These are phyloP conservation scores for Fraxinus platypoda DNA, from an alignment of 305 asterid genomes.

Conservation along the genomic window DNA sequence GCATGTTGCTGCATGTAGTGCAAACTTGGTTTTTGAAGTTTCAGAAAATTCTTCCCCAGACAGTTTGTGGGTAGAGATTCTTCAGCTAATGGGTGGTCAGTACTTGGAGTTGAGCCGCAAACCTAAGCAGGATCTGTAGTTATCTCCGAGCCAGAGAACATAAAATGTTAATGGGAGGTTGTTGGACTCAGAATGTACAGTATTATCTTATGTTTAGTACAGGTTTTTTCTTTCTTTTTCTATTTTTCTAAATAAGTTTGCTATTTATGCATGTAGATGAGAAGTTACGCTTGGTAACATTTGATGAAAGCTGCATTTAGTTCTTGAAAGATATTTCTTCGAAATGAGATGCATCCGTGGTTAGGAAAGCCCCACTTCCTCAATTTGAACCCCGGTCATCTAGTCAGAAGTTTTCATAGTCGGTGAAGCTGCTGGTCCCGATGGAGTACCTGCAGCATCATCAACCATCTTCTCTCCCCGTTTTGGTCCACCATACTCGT, in stretches of 20 bases:
- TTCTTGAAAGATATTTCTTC: background rate
- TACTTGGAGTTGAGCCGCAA: constrained; percentile 92
- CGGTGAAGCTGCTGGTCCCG: constrained; percentile 7
- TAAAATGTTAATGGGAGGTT: constrained; percentile 4
- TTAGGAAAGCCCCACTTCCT: background rate
- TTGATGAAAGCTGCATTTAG: background rate
- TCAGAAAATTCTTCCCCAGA: constrained; percentile 42
- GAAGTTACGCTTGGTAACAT: background rate
- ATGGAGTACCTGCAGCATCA: constrained; percentile 6
- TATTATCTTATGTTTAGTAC: constrained; percentile 19
- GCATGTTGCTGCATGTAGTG: constrained; percentile 89
- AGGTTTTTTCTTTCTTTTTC: background rate
- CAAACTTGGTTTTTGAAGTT: constrained; percentile 54
- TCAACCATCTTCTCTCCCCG: constrained; percentile 24
- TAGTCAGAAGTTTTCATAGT: background rate
- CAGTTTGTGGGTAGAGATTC: constrained; percentile 86
- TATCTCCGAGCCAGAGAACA: background rate
- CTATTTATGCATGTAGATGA: constrained; percentile 24
- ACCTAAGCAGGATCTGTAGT: constrained; percentile 84
- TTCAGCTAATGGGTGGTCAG: constrained; percentile 91
- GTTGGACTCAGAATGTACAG: constrained; percentile 38
- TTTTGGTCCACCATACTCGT: constrained; percentile 29
- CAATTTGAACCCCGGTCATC: background rate
- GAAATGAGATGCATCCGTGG: background rate
- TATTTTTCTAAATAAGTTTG: constrained; percentile 14